A percentile compares a stretch with the other conserved stretches of the same genome.
These are phyloP conservation scores for Carex pumila DNA, from an alignment of 176 grass and related monocot genomes.

Conservation along the genomic window DNA sequence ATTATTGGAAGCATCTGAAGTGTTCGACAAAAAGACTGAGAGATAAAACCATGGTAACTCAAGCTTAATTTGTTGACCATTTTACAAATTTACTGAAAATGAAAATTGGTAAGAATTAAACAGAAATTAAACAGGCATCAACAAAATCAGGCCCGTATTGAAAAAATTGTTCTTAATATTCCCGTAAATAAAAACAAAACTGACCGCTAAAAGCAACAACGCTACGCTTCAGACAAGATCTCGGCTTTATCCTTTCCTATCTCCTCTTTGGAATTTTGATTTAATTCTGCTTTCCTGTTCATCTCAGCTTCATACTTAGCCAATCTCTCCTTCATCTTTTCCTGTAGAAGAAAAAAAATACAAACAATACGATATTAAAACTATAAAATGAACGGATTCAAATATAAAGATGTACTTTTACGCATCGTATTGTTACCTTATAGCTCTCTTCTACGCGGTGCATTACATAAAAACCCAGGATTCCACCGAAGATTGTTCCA, in stretches of 20 bases:
- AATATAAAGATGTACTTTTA: neutral
- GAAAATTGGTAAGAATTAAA: neutral
- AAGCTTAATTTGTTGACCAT: neutral
- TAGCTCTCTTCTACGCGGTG: conserved; percentile 70
- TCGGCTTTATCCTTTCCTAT: conserved; percentile 41
- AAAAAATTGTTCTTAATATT: neutral
- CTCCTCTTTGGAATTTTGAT: conserved; percentile 27
- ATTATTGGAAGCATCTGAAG: neutral
- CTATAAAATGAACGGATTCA: neutral
- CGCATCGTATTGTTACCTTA: conserved; percentile 38
- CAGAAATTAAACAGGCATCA: neutral
- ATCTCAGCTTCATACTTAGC: conserved; percentile 54
- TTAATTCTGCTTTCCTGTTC: conserved; percentile 41
- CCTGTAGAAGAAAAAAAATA: conserved; percentile 29
- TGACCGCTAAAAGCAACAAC: neutral
- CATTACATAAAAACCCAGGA: conserved; percentile 80
- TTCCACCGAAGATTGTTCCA: conserved; percentile 70
- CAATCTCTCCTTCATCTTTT: conserved; percentile 76
- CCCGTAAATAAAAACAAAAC: neutral
- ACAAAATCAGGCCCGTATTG: neutral
- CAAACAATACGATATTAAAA: neutral
- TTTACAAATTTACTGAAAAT: neutral
- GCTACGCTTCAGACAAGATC: conserved; percentile 36
- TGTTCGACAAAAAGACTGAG: neutral
- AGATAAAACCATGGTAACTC: neutral